Evolutionary conservation across 495 filamentous ascomycete genomes (phyloP).

Genomic region (Cladorrhinum samala): DNA sequence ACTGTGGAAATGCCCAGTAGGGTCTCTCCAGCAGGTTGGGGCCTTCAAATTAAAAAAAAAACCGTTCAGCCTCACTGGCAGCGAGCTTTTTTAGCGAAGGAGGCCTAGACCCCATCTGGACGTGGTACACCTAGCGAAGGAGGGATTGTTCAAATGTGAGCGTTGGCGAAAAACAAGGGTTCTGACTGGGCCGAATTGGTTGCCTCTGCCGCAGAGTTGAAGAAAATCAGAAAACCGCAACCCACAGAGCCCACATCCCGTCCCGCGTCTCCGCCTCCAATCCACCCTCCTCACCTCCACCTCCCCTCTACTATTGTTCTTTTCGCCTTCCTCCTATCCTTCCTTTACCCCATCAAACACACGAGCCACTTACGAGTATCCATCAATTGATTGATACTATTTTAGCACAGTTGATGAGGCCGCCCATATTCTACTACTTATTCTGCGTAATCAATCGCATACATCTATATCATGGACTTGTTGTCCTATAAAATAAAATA

Average conservation of each 20-base stretch:
- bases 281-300: not conserved
- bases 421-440: too few relatives aligned
- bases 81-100: conserved; percentile 2
- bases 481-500: too few relatives aligned
- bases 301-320: too few relatives aligned
- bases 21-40: not conserved
- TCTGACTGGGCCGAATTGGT: conserved; percentile 2
- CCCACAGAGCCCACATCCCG: not conserved
- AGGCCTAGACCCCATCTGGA: not conserved
- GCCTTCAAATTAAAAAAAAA: conserved; percentile 6
- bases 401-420: too few relatives aligned
- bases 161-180: not conserved
- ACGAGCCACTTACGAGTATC: too few relatives aligned
- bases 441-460: too few relatives aligned
- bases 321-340: too few relatives aligned
- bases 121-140: not conserved
- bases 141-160: not conserved
- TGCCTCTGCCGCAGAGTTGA: not conserved
- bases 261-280: not conserved
- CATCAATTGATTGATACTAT: too few relatives aligned
- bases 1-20: conserved; percentile 2
- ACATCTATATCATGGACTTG: too few relatives aligned
- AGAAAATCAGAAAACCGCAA: not conserved
- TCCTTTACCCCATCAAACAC: too few relatives aligned
- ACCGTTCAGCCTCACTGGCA: conserved; percentile 14